Base-by-base conservation (phyloP, 441 rosid genomes). In the Melastoma candidum region DNA sequence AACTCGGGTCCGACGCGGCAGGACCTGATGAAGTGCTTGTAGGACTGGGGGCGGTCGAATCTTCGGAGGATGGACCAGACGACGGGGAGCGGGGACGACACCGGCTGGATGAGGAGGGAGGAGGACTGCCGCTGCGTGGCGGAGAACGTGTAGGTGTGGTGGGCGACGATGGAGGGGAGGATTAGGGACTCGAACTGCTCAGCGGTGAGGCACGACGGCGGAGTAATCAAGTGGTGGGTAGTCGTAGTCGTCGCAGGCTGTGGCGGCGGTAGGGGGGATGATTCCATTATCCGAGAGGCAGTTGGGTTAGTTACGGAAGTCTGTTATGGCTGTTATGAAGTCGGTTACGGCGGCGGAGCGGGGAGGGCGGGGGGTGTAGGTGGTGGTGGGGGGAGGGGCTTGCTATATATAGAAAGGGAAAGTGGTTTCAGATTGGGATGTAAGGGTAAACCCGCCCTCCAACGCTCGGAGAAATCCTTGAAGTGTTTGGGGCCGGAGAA, bases 1-100 rank as follows among this genome's bases (percentile, higher is more conserved):
- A 39, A 52, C 26, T 56, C 59, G 7, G 63, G 71, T 60, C 61
- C 57, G 51, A 70, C 49, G 12, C n/a, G 50, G 55, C 81, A 76
- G 43, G 66, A 63, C 41, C 56, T 73, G 64, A 76, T 63, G 61
- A 76, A 76, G 64, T 70, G 71, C 46, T 52, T 52, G 46, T 52
- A 52, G 3, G 43, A 43, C 56, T 52, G 46, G 46, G 56, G 56
- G 12, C 9, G 1, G 56, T 52, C 56, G 56, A 52, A 52, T 43
- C 56, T 44, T 1, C 56, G 56, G 46, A 52, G 45, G 56, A 52
- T 39, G 56, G 56, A 3, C 56, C 56, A 52, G 2, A 52, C 56
- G 46, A 26, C 26, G 56, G 46, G 45, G 10, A 12, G 56, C 1
- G 56, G 27, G 26, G 46, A 44, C 7, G 7, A 26, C 45, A 52